These are phyloP conservation scores for Adansonia rubrostipa DNA, from an alignment of 441 rosid genomes.

Conservation along the genomic window DNA sequence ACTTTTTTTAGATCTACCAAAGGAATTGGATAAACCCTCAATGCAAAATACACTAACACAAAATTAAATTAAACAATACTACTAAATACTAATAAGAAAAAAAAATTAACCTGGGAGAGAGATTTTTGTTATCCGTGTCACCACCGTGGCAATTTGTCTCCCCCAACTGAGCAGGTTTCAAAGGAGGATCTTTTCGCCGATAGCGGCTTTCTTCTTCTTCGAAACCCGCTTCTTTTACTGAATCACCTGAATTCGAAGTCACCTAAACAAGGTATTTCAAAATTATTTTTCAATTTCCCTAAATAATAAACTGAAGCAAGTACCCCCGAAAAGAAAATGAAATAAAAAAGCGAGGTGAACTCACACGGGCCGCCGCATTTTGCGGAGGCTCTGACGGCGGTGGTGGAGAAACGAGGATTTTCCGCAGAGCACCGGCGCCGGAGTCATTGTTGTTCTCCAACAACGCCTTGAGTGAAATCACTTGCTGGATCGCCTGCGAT, in stretches of 20 bases:
- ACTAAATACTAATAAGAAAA: not conserved
- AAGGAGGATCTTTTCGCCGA: slow-evolving; percentile 49
- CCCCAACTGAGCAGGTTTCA: slow-evolving; percentile 36
- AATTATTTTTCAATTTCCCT: not conserved
- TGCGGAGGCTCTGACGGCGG: slow-evolving; percentile 31
- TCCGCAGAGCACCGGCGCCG: slow-evolving; percentile 69
- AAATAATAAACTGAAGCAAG: not conserved
- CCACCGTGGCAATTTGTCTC: slow-evolving; percentile 43
- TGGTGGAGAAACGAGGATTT: slow-evolving; percentile 56
- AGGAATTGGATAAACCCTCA: not conserved
- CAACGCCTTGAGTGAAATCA: slow-evolving; percentile 84
- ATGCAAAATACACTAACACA: not conserved
- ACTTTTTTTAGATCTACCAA: slow-evolving; percentile 12
- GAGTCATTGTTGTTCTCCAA: slow-evolving; percentile 73
- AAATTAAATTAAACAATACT: not conserved
- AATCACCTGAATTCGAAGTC: slow-evolving; percentile 55
- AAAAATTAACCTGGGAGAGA: slow-evolving; percentile 63
- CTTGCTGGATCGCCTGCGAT: slow-evolving; percentile 99
- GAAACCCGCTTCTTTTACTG: slow-evolving; percentile 50
- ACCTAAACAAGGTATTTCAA: slow-evolving; percentile 43
- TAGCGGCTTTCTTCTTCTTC: slow-evolving; percentile 50
- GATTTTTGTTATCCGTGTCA: slow-evolving; percentile 50
- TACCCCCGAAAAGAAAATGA: not conserved
- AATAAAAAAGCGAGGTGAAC: slow-evolving; percentile 18
- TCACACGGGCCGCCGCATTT: slow-evolving; percentile 47